Evolutionary conservation across 768 basidiomycete genomes (phyloP), one percentile per base, ranked within the genome.

Genomic region (Russula sp.): DNA sequence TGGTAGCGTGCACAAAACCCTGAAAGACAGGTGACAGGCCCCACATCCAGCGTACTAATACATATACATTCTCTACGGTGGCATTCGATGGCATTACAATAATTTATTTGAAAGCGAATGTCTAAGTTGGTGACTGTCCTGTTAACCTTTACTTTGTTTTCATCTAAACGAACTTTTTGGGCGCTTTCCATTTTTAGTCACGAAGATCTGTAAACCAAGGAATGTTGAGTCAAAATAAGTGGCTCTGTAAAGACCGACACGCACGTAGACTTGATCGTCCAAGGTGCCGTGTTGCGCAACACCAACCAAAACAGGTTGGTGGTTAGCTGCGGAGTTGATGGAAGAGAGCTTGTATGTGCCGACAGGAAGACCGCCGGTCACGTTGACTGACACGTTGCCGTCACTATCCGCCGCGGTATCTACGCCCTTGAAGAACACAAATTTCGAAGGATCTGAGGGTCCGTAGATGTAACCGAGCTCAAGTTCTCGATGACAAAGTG

Each of bases 381-480:
- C 84, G 57, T 74, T 73, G 26, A 81, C 80, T 7, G 77, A 75
- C 13, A 88, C 76, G 1, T 80, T 69, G 49, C 86, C 87, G 63
- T 76, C 75, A 56, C 5, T 1, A 63, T 22, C 75, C 73, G 64
- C 60, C 18, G 38, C 3, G 5, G 49, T 63, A 65, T 78, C 82
- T 65, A 78, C 75, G 68, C 77, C 87, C 80, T 84, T 84, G 83
- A 89, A 88, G 77, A 87, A 88, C 32, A 76, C 78, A 68, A 88
- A 88, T 53, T 75, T 75, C 61, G 72, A 75, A 7, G 85, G 81
- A 72, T 86, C 77, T 40, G 79, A 77, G 78, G 71, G 1, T 71
- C 70, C n/a, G 79, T 79, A 62, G 79, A 75, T 22, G 72, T 72
- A 46, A 85, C 65, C 5, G 79, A 74, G 50, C 67, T 51, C 69